These are phyloP conservation scores for Ocimum tenuiflorum DNA, from an alignment of 257 asterid species.

Conservation along the genomic window DNA sequence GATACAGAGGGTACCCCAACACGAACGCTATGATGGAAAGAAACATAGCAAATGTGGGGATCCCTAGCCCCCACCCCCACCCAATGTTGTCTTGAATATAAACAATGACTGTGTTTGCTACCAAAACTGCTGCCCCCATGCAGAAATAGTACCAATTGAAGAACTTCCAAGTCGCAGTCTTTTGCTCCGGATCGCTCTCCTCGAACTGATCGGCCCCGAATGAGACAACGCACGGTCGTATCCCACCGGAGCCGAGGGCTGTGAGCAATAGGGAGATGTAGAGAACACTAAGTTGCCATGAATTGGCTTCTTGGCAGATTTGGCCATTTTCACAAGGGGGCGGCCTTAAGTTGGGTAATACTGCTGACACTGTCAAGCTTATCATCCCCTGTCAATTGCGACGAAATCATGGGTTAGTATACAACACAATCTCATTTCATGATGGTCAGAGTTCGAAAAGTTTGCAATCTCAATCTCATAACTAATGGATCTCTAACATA, in stretches of 20 bases:
- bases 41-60: slow-evolving; percentile 61
- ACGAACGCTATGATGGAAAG: slow-evolving; percentile 48
- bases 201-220: slow-evolving; percentile 84
- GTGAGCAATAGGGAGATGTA: slow-evolving; percentile 55
- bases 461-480: no score
- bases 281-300: slow-evolving; percentile 55
- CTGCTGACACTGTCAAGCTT: slow-evolving; percentile 56
- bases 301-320: slow-evolving; percentile 46
- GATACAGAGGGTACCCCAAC: slow-evolving; percentile 62
- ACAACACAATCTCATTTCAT: no score
- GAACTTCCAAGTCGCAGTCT: slow-evolving; percentile 66
- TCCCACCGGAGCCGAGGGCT: slow-evolving; percentile 72
- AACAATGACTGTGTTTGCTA: slow-evolving; percentile 67
- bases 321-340: slow-evolving; percentile 43
- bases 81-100: slow-evolving; percentile 63
- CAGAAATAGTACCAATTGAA: slow-evolving; percentile 87
- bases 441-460: no score
- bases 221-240: slow-evolving; percentile 73
- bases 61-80: slow-evolving; percentile 87
- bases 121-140: slow-evolving; percentile 70
- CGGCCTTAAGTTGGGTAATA: slow-evolving; percentile 59
- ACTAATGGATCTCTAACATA: no score
- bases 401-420: neutral
- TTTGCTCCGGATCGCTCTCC: slow-evolving; percentile 56
- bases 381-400: slow-evolving; percentile 56